Base-by-base conservation (phyloP, 2,329 filamentous ascomycete species). In the Sporothrix globosa region DNA sequence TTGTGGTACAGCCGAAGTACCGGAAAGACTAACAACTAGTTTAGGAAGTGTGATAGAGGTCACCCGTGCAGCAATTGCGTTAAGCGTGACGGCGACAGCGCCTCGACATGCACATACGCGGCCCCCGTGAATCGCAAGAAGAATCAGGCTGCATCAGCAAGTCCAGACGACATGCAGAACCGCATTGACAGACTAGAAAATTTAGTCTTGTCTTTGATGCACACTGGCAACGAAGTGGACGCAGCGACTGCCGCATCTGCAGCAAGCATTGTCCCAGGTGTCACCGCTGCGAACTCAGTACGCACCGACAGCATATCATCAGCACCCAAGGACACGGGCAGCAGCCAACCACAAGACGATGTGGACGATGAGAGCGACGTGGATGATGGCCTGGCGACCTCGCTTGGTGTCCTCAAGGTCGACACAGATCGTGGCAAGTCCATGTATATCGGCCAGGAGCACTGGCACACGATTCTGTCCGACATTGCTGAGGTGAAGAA, bases 81-180 rank as follows among this genome's bases (percentile, higher is more conserved):
- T 71, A 97, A 96, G 82, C 90, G 93, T 76, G 92, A 96, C 81
- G 90, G 95, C 76, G 90, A 89, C 74, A 92, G 94, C 80, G 90
- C 91, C 17, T 82, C 86, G 69, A 91, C 92, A 70, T 98, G 95
- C 82, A 91, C 91, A 74, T 98, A 97, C 83, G 93, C 93, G 61
- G 86, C 89, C 67, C 90, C 88, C 50, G 80, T 84, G 44, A 83
- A 83, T 68, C 87, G 92, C 75, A 96, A 92, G 81, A 96, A 92
- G 85, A 89, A 83, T 77, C 87, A 90, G 80, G 87, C 81, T 84
- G 86, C 79, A 72, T 81, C 85, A 75, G 81, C 85, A 69, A 88
- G 81, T 75, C 93, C 95, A 66, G 94, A 97, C 85, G 95, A 97
- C 81, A 97, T 98, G 95, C 95, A 98, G 83, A 97, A 96, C 78